phyloP scores from a whole-genome alignment of 768 basidiomycete genomes.

The Pisolithus marmoratus region DNA sequence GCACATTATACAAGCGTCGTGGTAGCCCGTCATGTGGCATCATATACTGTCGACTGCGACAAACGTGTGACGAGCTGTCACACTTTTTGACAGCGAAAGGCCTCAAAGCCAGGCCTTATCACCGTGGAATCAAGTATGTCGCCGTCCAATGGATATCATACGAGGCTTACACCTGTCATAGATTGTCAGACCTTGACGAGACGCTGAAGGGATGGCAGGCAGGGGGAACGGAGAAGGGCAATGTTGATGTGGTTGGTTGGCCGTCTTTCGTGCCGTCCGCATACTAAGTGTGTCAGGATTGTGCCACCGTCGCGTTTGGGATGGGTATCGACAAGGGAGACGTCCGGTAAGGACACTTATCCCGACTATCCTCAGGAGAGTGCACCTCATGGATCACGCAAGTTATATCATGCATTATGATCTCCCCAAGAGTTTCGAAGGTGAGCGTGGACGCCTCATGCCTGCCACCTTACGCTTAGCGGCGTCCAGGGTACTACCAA shows the following conservation, averaged over 20 bases:
- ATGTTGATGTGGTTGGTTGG: constrained; percentile 64
- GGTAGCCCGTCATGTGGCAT: constrained; percentile 63
- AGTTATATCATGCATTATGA: constrained; percentile 80
- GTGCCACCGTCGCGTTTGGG: constrained; percentile 80
- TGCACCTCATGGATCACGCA: not conserved
- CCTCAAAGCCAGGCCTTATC: constrained; percentile 65
- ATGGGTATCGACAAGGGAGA: constrained; percentile 84
- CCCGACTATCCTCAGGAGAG: constrained; percentile 10
- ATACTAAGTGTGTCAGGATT: constrained; percentile 39
- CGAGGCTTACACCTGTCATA: constrained; percentile 15
- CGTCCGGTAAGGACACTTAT: constrained; percentile 43
- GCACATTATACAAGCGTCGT: constrained; percentile 52
- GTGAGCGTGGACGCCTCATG: constrained; percentile 27
- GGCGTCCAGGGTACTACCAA: constrained; percentile 68
- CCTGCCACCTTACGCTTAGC: not conserved
- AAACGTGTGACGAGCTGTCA: constrained; percentile 63
- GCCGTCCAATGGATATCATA: not conserved
- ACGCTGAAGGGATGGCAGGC: constrained; percentile 56
- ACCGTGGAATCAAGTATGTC: constrained; percentile 58
- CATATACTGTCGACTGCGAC: constrained; percentile 68
- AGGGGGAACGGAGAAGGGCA: constrained; percentile 46
- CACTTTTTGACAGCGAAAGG: constrained; percentile 61
- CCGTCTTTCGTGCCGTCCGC: constrained; percentile 1
- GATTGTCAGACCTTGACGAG: constrained; percentile 44
- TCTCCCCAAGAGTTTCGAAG: constrained; percentile 79